Base-by-base conservation (phyloP, 306 rosid species). In the Oemleria cerasiformis region DNA sequence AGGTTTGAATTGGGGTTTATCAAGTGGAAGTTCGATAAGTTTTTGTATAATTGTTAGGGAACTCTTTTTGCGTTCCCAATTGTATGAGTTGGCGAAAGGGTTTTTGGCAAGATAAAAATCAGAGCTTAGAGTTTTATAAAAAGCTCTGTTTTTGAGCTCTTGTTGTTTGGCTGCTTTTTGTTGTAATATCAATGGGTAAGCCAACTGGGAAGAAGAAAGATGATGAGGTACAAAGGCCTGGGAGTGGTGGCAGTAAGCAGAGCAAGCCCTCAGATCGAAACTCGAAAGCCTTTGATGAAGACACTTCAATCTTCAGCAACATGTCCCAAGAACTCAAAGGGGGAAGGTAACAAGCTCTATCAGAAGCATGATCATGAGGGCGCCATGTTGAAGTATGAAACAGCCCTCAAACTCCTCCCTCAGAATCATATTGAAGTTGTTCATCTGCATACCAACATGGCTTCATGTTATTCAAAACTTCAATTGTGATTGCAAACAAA, bases 281-380 rank as follows among this genome's bases (percentile, higher is more conserved):
- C 71, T 67, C 92, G 17, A 90, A 86, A 51, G 83, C 87, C 2
- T 72, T 84, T 41, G 98, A 92, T 71, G 92, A 88, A 20, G 98
- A 92, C 80, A 92, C 95, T 0, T 86, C 95, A 7, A 86, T 90
- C 75, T 92, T 92, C 88, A 86, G 90, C 77, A 90, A 73, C 86
- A 92, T 92, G 98, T 83, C 98, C 34, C 91, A 88, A 6, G 95
- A 90, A 63, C 86, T 92, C 9, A 81, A 81, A 42, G n/a, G 98
- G 90, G 61, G 98, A 88, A 79, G 98, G 96, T 40, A 85, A 82
- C 77, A 80, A 55, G 47, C 88, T 90, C 5, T 92, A 84, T 30
- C 96, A 90, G 6, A 88, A 78, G 82, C 85, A 77, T 60, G 98
- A 92, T 41, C 67, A 83, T 13, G 92, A 90, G 65, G 98, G 95